phyloP scores from a whole-genome alignment of 2,329 filamentous ascomycete species.

The Cladosporium cucumerinum region DNA sequence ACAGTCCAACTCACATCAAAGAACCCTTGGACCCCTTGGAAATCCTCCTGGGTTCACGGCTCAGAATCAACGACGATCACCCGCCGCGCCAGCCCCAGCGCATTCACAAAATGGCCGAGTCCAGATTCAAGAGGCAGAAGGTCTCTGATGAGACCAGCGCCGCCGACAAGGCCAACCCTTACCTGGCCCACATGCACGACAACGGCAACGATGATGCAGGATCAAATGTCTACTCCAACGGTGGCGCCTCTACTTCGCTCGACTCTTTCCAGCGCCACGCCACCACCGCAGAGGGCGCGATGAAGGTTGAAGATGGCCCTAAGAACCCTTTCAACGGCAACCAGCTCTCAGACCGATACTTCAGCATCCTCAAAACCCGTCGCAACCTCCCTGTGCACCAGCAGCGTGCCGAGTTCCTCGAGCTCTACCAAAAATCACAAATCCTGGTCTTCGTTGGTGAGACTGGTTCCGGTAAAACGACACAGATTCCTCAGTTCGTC shows the following conservation, averaged over 20 bases:
- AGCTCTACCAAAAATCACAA: constrained; percentile 88
- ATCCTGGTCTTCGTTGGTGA: constrained; percentile 98
- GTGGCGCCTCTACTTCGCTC: constrained; percentile 42
- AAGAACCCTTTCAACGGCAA: constrained; percentile 81
- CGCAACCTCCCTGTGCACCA: constrained; percentile 87
- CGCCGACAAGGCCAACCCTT: constrained; percentile 69
- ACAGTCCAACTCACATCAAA: not conserved
- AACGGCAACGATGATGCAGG: constrained; percentile 40
- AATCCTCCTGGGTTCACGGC: not conserved
- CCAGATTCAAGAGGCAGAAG: constrained; percentile 48
- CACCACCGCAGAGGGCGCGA: constrained; percentile 74
- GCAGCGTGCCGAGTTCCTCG: constrained; percentile 87
- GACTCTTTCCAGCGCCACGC: constrained; percentile 69
- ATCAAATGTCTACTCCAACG: constrained; percentile 21
- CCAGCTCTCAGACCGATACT: constrained; percentile 77
- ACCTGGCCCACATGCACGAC: constrained; percentile 85
- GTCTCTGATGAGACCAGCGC: constrained; percentile 53
- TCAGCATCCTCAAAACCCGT: constrained; percentile 79
- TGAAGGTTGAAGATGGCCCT: constrained; percentile 72
- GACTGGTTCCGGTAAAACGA: constrained; percentile 98
- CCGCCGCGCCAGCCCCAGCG: constrained; percentile 5
- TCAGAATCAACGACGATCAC: not conserved
- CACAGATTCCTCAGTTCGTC: constrained; percentile 97
- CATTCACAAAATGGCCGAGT: constrained; percentile 15
- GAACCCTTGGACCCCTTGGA: not conserved